Conservation (phyloP, 495 filamentous ascomycete species). For the Astrocystis sublimbata region DNA sequence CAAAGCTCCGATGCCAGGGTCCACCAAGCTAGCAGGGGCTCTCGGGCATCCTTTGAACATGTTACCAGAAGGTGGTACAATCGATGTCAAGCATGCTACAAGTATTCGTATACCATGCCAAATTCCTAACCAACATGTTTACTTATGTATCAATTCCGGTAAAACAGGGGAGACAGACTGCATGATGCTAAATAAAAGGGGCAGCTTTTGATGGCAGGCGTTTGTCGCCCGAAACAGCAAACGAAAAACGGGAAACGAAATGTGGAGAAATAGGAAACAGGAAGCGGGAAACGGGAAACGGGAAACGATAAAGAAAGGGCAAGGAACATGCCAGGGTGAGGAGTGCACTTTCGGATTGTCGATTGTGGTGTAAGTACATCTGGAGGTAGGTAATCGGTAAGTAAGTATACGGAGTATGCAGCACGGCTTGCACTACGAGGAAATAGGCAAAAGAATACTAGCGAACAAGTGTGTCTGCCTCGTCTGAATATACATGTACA, state of each 20-base stretch:
- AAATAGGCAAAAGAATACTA: neutral
- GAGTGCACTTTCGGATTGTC: no score
- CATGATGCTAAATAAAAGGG: neutral
- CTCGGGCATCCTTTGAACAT: slow-evolving; percentile 6
- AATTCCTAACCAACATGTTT: no score
- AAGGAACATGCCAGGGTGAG: no score
- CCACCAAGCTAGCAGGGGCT: slow-evolving; percentile 15
- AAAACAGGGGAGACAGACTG: neutral
- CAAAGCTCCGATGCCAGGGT: slow-evolving; percentile 6
- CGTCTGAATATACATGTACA: no score
- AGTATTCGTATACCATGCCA: no score
- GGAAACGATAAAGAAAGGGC: neutral
- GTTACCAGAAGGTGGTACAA: neutral
- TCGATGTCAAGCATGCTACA: neutral
- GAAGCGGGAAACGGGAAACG: neutral
- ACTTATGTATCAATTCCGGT: neutral
- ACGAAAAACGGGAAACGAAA: neutral
- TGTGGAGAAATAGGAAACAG: no score
- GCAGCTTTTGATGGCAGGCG: neutral
- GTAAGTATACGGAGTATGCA: neutral
- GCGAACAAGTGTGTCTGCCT: neutral
- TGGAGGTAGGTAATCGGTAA: no score
- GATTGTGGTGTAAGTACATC: no score
- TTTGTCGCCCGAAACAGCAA: neutral
- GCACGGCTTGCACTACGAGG: neutral